Evolutionary conservation across 2,329 filamentous ascomycete genomes (phyloP), one percentile per base, ranked within the genome.

Genomic region (Cadophora sp.): DNA sequence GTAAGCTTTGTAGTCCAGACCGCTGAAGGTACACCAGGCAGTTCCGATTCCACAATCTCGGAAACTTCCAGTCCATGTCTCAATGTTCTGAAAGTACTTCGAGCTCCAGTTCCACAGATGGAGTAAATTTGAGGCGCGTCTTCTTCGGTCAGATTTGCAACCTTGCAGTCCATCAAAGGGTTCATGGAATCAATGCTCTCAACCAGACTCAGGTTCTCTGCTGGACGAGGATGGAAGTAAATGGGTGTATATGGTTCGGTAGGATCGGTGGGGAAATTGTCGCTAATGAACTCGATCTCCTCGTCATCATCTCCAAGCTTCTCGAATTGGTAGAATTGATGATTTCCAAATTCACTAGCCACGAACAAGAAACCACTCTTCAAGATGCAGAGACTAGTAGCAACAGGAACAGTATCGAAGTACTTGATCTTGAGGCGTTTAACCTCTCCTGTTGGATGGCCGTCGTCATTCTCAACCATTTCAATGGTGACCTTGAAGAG

Each of bases 61-160:
- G 94, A 92, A 3, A 98, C 94, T 74, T 97, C 92, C 39, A 99
- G 81, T 6, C 95, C 96, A 78, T 99, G 94, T 77, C 96, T 96
- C 64, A 98, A 85, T 56, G 91, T 97, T 72, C 95, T 88, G 81
- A 99, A 97, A 7, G 91, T 91, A 78, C 95, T 97, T 70, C 93
- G 87, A 53, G 94, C 93, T 11, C 95, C 93, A 66, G 91, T 92
- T 11, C 96, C 96, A 76, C 92, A 96, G 48, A 97, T 88, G 0
- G 94, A 91, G 79, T 97, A 99, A 27, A 99, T 97, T 76, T 99
- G 96, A 14, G 96, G 96, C 5, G 95, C 94, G 78, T 98, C 96
- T 71, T 98, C 96, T 55, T 93, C 89, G 0, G 92, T 93, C 36
- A 97, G 82, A 73, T 99, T 98, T 56, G 92, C 92, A 30, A 99